A percentile compares a stretch with the other conserved stretches of the same genome.
These are phyloP conservation scores for Boeremia lycopersici DNA, from an alignment of 2,329 filamentous ascomycete species.

Conservation along the genomic window DNA sequence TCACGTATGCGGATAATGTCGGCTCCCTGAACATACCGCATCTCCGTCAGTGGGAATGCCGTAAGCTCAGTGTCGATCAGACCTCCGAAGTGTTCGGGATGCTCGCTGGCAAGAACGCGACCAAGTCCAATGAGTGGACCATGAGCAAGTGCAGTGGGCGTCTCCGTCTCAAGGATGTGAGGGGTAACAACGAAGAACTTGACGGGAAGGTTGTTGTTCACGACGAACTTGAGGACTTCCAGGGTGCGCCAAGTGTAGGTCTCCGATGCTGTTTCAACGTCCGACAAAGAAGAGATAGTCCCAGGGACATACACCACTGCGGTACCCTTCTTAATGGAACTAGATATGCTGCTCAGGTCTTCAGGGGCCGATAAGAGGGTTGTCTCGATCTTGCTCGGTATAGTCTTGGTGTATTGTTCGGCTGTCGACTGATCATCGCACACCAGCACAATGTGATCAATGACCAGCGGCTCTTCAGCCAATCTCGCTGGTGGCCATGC, in stretches of 20 bases:
- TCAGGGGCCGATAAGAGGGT: not conserved
- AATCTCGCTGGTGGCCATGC: conserved; percentile 47
- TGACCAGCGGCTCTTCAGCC: conserved; percentile 34
- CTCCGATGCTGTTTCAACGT: conserved; percentile 14
- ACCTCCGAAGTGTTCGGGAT: conserved; percentile 49
- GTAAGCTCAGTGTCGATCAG: conserved; percentile 20
- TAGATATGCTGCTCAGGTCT: not conserved
- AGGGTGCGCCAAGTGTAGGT: conserved; percentile 17
- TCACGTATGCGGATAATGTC: conserved; percentile 10
- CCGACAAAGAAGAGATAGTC: conserved; percentile 20
- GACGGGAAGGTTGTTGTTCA: conserved; percentile 2
- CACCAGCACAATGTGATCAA: conserved; percentile 32
- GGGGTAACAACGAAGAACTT: conserved; percentile 38
- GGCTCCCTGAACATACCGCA: conserved; percentile 46
- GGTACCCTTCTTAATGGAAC: conserved; percentile 1
- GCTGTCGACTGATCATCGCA: conserved; percentile 5
- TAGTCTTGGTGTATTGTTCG: conserved; percentile 8
- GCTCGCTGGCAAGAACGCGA: conserved; percentile 49
- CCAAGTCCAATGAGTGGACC: conserved; percentile 44
- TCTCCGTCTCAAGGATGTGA: conserved; percentile 23
- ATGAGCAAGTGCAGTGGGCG: conserved; percentile 39
- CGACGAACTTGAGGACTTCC: conserved; percentile 7
- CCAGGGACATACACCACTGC: conserved; percentile 14
- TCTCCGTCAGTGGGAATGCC: conserved; percentile 42
- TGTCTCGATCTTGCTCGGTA: not conserved